A percentile compares a stretch with the other conserved stretches of the same genome.
Evolutionary conservation across 2,329 filamentous ascomycete genomes (phyloP).

Genomic region (Tothia fuscella): DNA sequence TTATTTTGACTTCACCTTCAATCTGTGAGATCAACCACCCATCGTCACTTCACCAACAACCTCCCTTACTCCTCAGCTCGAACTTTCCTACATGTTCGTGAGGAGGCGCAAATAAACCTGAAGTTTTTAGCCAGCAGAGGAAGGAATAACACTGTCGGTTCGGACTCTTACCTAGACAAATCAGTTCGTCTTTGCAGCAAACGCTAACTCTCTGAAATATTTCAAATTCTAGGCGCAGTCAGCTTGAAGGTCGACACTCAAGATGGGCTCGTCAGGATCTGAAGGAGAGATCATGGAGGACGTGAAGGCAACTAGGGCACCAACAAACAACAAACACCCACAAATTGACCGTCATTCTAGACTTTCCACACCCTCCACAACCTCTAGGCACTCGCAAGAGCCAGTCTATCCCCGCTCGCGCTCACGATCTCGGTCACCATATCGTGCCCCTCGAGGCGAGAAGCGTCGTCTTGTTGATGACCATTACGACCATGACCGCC

Average conservation of each 20-base stretch:
- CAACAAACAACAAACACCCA: conserved; percentile 61
- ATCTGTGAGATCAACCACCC: too few relatives aligned
- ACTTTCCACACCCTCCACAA: conserved; percentile 27
- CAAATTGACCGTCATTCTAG: conserved; percentile 89
- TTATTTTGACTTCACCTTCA: too few relatives aligned
- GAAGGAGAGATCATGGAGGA: conserved; percentile 75
- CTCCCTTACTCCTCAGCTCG: too few relatives aligned
- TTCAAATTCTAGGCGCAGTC: background rate
- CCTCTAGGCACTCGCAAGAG: conserved; percentile 3
- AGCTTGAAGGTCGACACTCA: conserved; percentile 10
- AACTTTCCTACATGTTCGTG: too few relatives aligned
- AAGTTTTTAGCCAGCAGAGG: too few relatives aligned
- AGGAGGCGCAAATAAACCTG: too few relatives aligned
- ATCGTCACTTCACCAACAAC: too few relatives aligned
- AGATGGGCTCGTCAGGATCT: conserved; percentile 50
- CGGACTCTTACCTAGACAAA: conserved; percentile 8
- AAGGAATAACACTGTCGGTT: conserved; percentile 10
- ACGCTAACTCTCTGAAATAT: conserved; percentile 3
- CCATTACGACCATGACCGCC: conserved; percentile 30
- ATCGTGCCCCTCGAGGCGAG: conserved; percentile 38
- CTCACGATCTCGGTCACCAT: conserved; percentile 39
- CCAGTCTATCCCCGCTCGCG: too few relatives aligned
- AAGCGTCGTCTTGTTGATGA: conserved; percentile 57
- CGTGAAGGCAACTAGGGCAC: conserved; percentile 80
- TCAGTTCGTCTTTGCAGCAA: background rate